These are phyloP conservation scores for Scedosporium aurantiacum DNA, from an alignment of 2,329 filamentous ascomycete species.

Conservation along the genomic window DNA sequence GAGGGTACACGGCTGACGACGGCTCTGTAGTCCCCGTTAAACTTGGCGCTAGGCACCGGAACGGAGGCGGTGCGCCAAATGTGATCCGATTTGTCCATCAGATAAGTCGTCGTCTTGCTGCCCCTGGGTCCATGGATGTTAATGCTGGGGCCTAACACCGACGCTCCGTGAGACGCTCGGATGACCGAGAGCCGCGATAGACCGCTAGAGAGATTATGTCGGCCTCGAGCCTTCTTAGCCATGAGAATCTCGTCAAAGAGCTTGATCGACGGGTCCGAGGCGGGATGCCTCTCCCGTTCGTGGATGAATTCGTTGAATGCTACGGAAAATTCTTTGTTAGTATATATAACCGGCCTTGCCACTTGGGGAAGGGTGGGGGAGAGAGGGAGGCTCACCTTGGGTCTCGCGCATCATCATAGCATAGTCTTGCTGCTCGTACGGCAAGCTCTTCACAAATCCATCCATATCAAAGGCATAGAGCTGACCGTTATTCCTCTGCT, in stretches of 20 bases:
- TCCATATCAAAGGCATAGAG: conserved; percentile 55
- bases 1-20: conserved; percentile 60
- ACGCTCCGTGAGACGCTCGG: conserved; percentile 40
- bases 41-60: conserved; percentile 48
- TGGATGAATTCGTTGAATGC: conserved; percentile 75
- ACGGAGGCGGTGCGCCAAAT: conserved; percentile 63
- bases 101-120: conserved; percentile 39
- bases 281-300: conserved; percentile 57
- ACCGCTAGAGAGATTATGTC: conserved; percentile 50
- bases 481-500: conserved; percentile 50
- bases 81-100: conserved; percentile 65
- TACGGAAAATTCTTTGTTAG: conserved; percentile 11
- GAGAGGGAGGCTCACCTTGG: conserved; percentile 37
- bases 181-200: conserved; percentile 51
- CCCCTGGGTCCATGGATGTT: conserved; percentile 21
- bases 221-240: conserved; percentile 60
- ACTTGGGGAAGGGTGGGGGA: background rate
- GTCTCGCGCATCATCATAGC: conserved; percentile 53
- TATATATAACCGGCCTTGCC: background rate
- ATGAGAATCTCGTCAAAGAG: conserved; percentile 79
- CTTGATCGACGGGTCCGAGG: conserved; percentile 54
- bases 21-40: conserved; percentile 50
- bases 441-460: conserved; percentile 53
- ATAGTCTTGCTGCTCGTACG: conserved; percentile 56
- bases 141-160: conserved; percentile 3